Evolutionary conservation across 768 basidiomycete genomes (phyloP).

Genomic region (Hebeloma cylindrosporum): DNA sequence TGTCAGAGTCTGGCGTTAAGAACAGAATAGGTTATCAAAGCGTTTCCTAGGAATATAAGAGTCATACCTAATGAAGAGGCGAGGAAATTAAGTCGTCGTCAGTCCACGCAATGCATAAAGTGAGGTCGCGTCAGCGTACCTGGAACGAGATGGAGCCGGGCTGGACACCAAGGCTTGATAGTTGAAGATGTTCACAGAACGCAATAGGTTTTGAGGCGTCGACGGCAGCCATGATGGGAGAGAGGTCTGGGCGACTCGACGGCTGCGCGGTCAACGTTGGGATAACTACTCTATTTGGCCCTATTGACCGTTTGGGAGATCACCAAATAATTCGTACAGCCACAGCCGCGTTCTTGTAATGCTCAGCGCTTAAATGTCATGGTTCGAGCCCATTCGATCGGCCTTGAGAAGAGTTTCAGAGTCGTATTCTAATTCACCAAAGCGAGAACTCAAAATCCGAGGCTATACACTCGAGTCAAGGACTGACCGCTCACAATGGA

Average conservation of each 20-base stretch:
- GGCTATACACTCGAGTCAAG: too few relatives aligned
- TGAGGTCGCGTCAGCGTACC: conserved; percentile 51
- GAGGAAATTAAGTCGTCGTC: conserved; percentile 23
- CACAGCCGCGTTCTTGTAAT: conserved; percentile 9
- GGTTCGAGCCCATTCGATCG: too few relatives aligned
- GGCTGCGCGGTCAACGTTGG: conserved; percentile 23
- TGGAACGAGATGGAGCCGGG: conserved; percentile 97
- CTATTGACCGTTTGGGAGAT: conserved; percentile 1
- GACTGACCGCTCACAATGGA: too few relatives aligned
- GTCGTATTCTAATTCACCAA: too few relatives aligned
- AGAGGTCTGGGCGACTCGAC: conserved; percentile 22
- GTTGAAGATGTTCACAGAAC: conserved; percentile 89
- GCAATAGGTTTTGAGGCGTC: conserved; percentile 76
- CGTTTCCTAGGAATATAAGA: conserved; percentile 2
- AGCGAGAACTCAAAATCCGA: too few relatives aligned
- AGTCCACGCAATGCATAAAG: conserved; percentile 32
- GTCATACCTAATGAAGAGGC: conserved; percentile 32
- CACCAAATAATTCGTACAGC: conserved; percentile 14
- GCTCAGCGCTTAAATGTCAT: too few relatives aligned
- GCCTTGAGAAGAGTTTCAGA: too few relatives aligned
- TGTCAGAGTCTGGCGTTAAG: conserved; percentile 69
- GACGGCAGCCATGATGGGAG: conserved; percentile 42
- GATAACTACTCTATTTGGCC: conserved; percentile 16
- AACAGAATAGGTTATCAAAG: not conserved
- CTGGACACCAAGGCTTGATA: conserved; percentile 94